Conservation (phyloP, 169 alveolate genomes). For the Plasmodium gaboni region DNA sequence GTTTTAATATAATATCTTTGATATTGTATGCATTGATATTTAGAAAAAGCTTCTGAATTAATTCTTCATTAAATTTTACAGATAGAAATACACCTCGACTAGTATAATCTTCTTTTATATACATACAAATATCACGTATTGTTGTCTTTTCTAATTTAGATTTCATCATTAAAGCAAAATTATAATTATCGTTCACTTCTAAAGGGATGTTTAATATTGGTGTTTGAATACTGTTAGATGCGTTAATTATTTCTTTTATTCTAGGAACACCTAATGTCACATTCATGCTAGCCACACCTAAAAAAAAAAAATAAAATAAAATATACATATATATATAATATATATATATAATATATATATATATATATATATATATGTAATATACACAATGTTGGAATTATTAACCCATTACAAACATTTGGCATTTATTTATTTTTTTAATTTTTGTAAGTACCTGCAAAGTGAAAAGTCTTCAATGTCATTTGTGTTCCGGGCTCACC, state of each 20-base stretch:
- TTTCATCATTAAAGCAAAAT: conserved; percentile 91
- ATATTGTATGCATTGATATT: conserved; percentile 91
- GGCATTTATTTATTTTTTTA: background rate
- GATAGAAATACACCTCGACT: conserved; percentile 92
- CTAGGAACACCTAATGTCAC: conserved; percentile 99
- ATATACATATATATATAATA: background rate
- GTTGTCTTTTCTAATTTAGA: conserved; percentile 92
- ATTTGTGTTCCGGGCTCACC: conserved; percentile 99
- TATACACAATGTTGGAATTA: too few relatives aligned
- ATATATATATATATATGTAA: too few relatives aligned
- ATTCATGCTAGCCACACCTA: conserved; percentile 98
- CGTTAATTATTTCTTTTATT: conserved; percentile 98
- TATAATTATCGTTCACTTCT: conserved; percentile 78
- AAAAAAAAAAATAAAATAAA: background rate
- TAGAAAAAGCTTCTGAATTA: conserved; percentile 88
- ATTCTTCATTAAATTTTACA: conserved; percentile 89
- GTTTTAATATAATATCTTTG: conserved; percentile 86
- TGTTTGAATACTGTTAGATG: conserved; percentile 95
- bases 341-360: too few relatives aligned
- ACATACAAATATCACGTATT: conserved; percentile 87
- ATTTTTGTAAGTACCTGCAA: conserved; percentile 87
- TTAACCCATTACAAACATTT: too few relatives aligned
- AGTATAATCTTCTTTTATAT: conserved; percentile 94
- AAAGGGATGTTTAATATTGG: conserved; percentile 96
- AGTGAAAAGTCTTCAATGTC: conserved; percentile 99